Percentiles rank a stretch among this genome's conserved stretches.
These are phyloP conservation scores for Meyerozyma smithsonii DNA, from an alignment of 1,139 yeast species.

Conservation along the genomic window DNA sequence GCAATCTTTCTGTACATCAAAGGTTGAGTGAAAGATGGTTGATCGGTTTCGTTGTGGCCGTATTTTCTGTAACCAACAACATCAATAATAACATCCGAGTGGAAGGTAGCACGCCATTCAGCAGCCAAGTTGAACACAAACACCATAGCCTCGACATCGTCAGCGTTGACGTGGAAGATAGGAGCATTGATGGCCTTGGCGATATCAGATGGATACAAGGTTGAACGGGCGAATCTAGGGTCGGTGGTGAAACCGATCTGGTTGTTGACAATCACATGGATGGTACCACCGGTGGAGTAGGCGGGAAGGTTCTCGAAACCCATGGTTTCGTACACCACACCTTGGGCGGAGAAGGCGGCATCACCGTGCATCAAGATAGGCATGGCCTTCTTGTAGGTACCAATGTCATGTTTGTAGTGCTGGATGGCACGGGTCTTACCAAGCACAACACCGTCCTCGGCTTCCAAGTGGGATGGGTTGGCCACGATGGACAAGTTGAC, in stretches of 20 bases:
- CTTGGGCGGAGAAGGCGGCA: constrained; percentile 98
- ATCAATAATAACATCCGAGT: constrained; percentile 92
- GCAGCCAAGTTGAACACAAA: constrained; percentile 95
- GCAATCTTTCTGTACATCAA: constrained; percentile 91
- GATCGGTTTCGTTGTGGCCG: constrained; percentile 99
- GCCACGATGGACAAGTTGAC: constrained; percentile 95
- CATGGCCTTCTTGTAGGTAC: constrained; percentile 80
- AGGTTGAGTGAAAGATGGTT: constrained; percentile 98
- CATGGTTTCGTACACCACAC: constrained; percentile 98
- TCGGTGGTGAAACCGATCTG: constrained; percentile 99
- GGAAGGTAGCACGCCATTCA: constrained; percentile 96
- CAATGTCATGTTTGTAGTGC: constrained; percentile 84
- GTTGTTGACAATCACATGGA: constrained; percentile 92
- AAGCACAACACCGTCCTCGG: constrained; percentile 97
- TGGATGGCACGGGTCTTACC: constrained; percentile 98
- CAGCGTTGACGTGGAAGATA: constrained; percentile 98
- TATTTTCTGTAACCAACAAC: constrained; percentile 97
- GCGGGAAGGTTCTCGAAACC: constrained; percentile 92
- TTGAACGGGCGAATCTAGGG: constrained; percentile 95
- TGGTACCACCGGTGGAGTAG: constrained; percentile 97
- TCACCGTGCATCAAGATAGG: constrained; percentile 96
- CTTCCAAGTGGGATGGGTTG: constrained; percentile 97
- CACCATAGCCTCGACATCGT: constrained; percentile 90
- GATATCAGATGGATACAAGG: constrained; percentile 96
- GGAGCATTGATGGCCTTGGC: constrained; percentile 97